Conservation (phyloP, 129 eudicot species). For the Oenanthe sinensis region DNA sequence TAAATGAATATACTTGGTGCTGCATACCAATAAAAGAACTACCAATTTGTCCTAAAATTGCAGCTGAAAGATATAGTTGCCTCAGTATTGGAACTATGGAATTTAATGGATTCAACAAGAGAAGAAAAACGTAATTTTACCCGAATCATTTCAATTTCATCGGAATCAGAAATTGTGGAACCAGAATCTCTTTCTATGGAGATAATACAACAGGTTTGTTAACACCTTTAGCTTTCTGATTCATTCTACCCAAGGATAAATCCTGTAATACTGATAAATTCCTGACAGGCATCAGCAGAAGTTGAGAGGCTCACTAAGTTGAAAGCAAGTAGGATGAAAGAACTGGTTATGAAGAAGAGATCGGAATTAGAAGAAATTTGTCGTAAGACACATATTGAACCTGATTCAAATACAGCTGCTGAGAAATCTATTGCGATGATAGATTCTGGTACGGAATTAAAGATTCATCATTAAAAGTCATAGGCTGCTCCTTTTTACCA, state of each 20-base stretch:
- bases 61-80: slow-evolving; percentile 67
- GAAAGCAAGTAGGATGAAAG: slow-evolving; percentile 88
- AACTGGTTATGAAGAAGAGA: slow-evolving; percentile 70
- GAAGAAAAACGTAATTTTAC: slow-evolving; percentile 55
- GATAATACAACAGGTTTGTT: slow-evolving; percentile 54
- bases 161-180: slow-evolving; percentile 56
- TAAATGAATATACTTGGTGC: background rate
- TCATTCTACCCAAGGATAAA: background rate
- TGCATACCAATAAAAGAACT: background rate
- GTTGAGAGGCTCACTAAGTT: slow-evolving; percentile 76
- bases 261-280: background rate
- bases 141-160: slow-evolving; percentile 35
- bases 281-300: slow-evolving; percentile 60
- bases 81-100: slow-evolving; percentile 71
- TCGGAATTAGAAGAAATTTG: slow-evolving; percentile 79
- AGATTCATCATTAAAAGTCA: background rate
- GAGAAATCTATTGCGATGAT: slow-evolving; percentile 85
- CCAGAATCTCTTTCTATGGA: slow-evolving; percentile 64
- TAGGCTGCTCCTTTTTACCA: background rate
- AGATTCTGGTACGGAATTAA: slow-evolving; percentile 57
- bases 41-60: slow-evolving; percentile 9
- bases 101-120: slow-evolving; percentile 64
- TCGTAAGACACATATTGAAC: slow-evolving; percentile 56
- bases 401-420: slow-evolving; percentile 72
- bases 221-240: background rate